Conservation (phyloP, 1,139 yeast genomes). For the Yamadazyma kanchanaburiensis region DNA sequence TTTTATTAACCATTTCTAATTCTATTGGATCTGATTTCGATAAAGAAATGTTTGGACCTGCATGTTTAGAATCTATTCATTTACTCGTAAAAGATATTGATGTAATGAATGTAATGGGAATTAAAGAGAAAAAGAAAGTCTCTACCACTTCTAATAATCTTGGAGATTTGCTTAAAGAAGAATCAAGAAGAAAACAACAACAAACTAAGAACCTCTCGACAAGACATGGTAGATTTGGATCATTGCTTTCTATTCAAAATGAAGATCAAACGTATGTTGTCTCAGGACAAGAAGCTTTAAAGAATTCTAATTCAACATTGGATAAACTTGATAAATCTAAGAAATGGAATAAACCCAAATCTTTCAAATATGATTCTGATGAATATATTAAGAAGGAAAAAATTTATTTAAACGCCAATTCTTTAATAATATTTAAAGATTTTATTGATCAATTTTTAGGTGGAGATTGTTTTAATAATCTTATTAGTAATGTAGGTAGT, state of each 20-base stretch:
- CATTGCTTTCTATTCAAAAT: slow-evolving; percentile 68
- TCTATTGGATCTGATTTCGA: slow-evolving; percentile 66
- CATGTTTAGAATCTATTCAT: slow-evolving; percentile 69
- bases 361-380: slow-evolving; percentile 46
- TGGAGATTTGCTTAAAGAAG: slow-evolving; percentile 54
- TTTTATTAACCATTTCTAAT: slow-evolving; percentile 65
- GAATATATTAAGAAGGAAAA: slow-evolving; percentile 24
- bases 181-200: slow-evolving; percentile 48
- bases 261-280: slow-evolving; percentile 58
- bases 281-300: slow-evolving; percentile 72
- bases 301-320: slow-evolving; percentile 45
- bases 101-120: slow-evolving; percentile 16
- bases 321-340: slow-evolving; percentile 64
- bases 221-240: slow-evolving; percentile 90
- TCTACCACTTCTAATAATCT: slow-evolving; percentile 29
- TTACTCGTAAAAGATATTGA: slow-evolving; percentile 58
- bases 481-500: slow-evolving; percentile 52
- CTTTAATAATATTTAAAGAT: slow-evolving; percentile 38
- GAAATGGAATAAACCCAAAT: slow-evolving; percentile 53
- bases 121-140: neutral
- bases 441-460: slow-evolving; percentile 52
- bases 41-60: slow-evolving; percentile 54
- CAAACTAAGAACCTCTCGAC: slow-evolving; percentile 56
- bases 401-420: slow-evolving; percentile 29
- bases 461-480: slow-evolving; percentile 73